phyloP scores from a whole-genome alignment of 352 stramenopile genomes.

The Blastocystis sp. region DNA sequence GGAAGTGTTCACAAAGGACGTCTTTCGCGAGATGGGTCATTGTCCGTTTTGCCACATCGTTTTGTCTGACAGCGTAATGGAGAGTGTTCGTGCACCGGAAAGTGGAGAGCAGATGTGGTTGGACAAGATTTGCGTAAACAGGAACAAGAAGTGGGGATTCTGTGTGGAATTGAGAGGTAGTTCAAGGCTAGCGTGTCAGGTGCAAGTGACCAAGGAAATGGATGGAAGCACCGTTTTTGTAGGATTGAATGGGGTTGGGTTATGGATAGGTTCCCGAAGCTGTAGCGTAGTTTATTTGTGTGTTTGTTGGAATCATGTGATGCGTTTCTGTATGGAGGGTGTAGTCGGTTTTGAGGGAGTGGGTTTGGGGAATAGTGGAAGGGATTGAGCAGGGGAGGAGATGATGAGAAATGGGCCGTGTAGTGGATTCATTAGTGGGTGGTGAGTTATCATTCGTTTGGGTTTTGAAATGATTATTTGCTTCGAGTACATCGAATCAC shows the following conservation, averaged over 20 bases:
- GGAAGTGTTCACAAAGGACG: slow-evolving; percentile 34
- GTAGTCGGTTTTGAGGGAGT: no score
- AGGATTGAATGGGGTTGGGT: not conserved
- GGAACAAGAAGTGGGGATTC: slow-evolving; percentile 7
- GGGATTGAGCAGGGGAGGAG: no score
- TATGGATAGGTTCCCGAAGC: slow-evolving; percentile 49
- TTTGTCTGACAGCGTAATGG: not conserved
- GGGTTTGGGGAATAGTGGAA: no score
- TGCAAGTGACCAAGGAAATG: slow-evolving; percentile 35
- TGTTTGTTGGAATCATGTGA: not conserved
- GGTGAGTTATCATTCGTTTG: no score
- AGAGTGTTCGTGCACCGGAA: not conserved
- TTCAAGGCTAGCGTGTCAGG: slow-evolving; percentile 54
- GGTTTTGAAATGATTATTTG: no score
- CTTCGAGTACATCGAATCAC: no score
- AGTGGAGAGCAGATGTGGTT: slow-evolving; percentile 63
- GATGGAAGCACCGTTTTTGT: slow-evolving; percentile 56
- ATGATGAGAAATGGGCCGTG: no score
- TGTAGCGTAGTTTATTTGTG: not conserved
- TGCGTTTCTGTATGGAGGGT: no score
- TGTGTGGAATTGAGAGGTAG: not conserved
- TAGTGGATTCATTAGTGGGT: no score
- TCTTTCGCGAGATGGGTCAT: slow-evolving; percentile 1
- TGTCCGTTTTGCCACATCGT: slow-evolving; percentile 63
- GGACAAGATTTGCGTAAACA: slow-evolving; percentile 30